Percentiles rank a stretch among this genome's conserved stretches.
Conservation (phyloP, 2,329 filamentous ascomycete species). For the Xylaria sp. region DNA sequence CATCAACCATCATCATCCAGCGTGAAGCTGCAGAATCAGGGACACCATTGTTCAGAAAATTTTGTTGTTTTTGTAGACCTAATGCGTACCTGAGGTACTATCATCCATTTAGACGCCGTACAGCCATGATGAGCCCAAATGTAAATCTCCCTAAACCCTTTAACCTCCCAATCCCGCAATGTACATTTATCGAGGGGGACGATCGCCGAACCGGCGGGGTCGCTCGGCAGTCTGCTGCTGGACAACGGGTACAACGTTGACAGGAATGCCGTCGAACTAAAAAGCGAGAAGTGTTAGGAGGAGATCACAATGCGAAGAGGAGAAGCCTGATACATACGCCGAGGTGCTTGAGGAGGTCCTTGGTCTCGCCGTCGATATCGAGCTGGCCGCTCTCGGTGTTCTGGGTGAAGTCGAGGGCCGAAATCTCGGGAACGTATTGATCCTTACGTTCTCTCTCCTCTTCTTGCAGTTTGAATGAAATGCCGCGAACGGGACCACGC, state of each 20-base stretch:
- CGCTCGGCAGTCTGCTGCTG: conserved; percentile 92
- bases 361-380: conserved; percentile 96
- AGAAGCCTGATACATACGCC: conserved; percentile 76
- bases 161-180: conserved; percentile 46
- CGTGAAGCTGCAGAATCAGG: conserved; percentile 74
- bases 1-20: conserved; percentile 87
- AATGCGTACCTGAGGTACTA: conserved; percentile 61
- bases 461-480: conserved; percentile 99
- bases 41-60: conserved; percentile 83
- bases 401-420: conserved; percentile 97
- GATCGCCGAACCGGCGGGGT: conserved; percentile 79
- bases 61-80: conserved; percentile 65
- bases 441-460: conserved; percentile 99
- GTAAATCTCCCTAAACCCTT: conserved; percentile 56
- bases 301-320: neutral
- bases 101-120: conserved; percentile 67
- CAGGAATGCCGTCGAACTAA: conserved; percentile 96
- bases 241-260: conserved; percentile 91
- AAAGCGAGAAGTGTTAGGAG: conserved; percentile 18
- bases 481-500: conserved; percentile 98
- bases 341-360: conserved; percentile 98
- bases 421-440: conserved; percentile 99
- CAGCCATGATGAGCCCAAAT: conserved; percentile 57
- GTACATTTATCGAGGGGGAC: conserved; percentile 54
- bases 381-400: conserved; percentile 91